phyloP scores from a whole-genome alignment of 2,329 filamentous ascomycete species.

The Xylariales sp. region DNA sequence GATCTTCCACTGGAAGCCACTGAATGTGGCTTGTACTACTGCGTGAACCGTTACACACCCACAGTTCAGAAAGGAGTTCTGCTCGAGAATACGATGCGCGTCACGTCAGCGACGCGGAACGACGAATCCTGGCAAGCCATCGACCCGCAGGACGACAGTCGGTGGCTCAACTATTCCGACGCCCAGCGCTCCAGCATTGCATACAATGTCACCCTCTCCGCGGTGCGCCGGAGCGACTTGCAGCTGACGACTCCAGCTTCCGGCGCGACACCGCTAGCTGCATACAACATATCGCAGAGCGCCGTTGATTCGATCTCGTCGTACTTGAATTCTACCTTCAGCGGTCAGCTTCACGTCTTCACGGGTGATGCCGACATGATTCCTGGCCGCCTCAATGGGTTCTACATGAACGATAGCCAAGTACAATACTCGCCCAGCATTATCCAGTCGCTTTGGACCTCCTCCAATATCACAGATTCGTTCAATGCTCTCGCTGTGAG shows the following conservation, averaged over 20 bases:
- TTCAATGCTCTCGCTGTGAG: constrained; percentile 1
- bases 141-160: background rate
- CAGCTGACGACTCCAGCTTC: background rate
- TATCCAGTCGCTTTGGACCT: background rate
- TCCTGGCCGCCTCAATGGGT: background rate
- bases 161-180: background rate
- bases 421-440: background rate
- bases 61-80: background rate
- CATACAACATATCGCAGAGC: background rate
- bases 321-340: background rate
- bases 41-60: background rate
- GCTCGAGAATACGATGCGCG: background rate
- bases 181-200: background rate
- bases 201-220: background rate
- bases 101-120: background rate
- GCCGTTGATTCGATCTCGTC: background rate
- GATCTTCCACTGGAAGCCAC: background rate
- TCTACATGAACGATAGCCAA: background rate
- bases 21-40: constrained; percentile 5
- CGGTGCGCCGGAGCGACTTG: background rate
- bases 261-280: background rate
- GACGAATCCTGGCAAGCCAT: background rate
- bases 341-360: background rate
- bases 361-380: background rate
- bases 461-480: background rate